These are phyloP conservation scores for Biancaea sappan DNA, from an alignment of 306 rosid species.

Conservation along the genomic window DNA sequence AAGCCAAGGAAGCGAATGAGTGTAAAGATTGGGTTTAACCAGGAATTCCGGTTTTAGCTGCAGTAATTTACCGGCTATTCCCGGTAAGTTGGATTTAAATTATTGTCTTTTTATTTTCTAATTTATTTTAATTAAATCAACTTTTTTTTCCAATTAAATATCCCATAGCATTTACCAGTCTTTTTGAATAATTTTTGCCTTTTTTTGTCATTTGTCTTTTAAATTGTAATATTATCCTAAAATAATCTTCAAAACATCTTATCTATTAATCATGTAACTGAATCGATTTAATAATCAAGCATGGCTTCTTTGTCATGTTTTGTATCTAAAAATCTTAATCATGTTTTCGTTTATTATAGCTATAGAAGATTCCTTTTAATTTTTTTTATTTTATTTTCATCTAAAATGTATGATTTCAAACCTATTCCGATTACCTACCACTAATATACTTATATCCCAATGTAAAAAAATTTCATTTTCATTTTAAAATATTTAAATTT, in stretches of 20 bases:
- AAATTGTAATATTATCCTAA: background rate
- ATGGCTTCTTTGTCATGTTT: background rate
- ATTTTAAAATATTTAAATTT: no score
- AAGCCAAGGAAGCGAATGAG: constrained; percentile 9
- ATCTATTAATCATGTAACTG: background rate
- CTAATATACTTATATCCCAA: background rate
- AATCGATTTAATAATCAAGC: background rate
- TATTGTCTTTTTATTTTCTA: background rate
- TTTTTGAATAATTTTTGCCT: background rate
- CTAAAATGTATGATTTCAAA: background rate
- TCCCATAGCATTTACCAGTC: background rate
- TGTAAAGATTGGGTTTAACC: constrained; percentile 42
- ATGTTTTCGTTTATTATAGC: background rate
- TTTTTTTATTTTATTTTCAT: background rate
- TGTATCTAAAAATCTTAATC: background rate
- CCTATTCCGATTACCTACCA: background rate
- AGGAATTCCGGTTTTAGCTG: constrained; percentile 35
- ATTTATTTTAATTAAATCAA: background rate
- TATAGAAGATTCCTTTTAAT: background rate
- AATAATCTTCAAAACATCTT: background rate
- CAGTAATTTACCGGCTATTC: constrained; percentile 32
- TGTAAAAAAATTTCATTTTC: no score
- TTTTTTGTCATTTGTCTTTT: background rate
- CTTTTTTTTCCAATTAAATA: background rate
- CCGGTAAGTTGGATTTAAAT: constrained; percentile 24